phyloP scores from a whole-genome alignment of 2,329 filamentous ascomycete genomes.

The Penicillium sp. region DNA sequence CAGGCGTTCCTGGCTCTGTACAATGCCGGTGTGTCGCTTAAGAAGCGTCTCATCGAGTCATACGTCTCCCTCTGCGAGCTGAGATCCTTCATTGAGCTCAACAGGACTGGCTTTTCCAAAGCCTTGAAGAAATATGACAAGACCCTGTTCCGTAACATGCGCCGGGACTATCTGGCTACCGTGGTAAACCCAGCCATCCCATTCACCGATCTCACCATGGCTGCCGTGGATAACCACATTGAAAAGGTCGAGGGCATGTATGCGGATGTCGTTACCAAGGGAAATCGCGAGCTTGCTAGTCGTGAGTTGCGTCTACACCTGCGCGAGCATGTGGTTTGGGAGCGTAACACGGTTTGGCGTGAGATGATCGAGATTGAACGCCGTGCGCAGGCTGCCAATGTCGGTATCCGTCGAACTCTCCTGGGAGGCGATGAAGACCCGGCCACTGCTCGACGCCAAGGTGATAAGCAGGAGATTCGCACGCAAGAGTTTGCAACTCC shows the following conservation, averaged over 20 bases:
- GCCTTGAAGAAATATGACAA: constrained; percentile 99
- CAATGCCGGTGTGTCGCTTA: constrained; percentile 79
- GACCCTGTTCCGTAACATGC: constrained; percentile 82
- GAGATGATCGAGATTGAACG: constrained; percentile 98
- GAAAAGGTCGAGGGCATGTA: constrained; percentile 78
- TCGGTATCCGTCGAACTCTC: constrained; percentile 78
- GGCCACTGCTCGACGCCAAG: constrained; percentile 75
- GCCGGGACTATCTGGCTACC: constrained; percentile 74
- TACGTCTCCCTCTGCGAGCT: constrained; percentile 95
- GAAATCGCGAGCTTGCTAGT: constrained; percentile 76
- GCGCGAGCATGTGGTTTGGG: constrained; percentile 97
- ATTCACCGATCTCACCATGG: constrained; percentile 76
- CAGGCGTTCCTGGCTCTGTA: constrained; percentile 71
- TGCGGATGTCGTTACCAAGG: constrained; percentile 79
- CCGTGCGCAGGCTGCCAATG: constrained; percentile 89
- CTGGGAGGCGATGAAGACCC: constrained; percentile 76
- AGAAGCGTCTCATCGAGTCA: constrained; percentile 84
- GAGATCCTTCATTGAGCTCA: constrained; percentile 94
- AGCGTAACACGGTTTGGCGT: constrained; percentile 97
- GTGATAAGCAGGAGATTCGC: constrained; percentile 73
- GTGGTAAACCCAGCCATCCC: constrained; percentile 80
- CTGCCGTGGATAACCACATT: constrained; percentile 74
- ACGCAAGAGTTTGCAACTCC: constrained; percentile 79
- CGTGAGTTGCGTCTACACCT: constrained; percentile 89
- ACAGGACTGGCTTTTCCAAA: constrained; percentile 95